These are phyloP conservation scores for Aspergillus felis DNA, from an alignment of 2,329 filamentous ascomycete species.

Conservation along the genomic window DNA sequence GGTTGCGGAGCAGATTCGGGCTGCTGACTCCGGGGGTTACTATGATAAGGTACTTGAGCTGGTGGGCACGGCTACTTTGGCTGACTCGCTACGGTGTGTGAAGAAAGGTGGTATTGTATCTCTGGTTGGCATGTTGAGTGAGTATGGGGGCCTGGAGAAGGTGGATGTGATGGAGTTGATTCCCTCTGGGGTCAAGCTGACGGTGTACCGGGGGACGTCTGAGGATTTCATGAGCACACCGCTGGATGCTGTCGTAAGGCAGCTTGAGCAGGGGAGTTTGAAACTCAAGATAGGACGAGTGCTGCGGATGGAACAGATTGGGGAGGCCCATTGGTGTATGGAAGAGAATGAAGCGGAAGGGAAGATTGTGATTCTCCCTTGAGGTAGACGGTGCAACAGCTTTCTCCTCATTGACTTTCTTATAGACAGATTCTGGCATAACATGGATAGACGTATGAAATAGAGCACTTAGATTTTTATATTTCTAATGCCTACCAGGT, in stretches of 20 bases:
- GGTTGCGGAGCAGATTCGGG: conserved; percentile 35
- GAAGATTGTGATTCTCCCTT: conserved; percentile 42
- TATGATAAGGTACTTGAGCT: conserved; percentile 49
- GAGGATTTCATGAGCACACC: conserved; percentile 42
- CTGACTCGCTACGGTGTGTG: conserved; percentile 43
- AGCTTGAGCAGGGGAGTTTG: conserved; percentile 38
- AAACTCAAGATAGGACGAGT: conserved; percentile 41
- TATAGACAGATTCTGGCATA: background rate
- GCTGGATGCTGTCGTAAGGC: conserved; percentile 35
- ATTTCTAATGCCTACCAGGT: too few species aligned
- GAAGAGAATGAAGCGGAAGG: conserved; percentile 43
- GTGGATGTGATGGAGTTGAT: conserved; percentile 44
- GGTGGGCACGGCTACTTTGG: conserved; percentile 41
- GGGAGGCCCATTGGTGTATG: conserved; percentile 45
- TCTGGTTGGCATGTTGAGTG: conserved; percentile 46
- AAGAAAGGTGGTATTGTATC: conserved; percentile 41
- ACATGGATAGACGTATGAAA: too few species aligned
- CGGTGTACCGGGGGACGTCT: conserved; percentile 38
- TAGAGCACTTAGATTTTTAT: background rate
- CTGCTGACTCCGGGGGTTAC: conserved; percentile 15
- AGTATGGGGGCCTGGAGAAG: conserved; percentile 38
- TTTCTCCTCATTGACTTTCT: background rate
- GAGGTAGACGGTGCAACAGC: background rate
- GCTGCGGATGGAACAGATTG: conserved; percentile 45
- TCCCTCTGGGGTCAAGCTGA: conserved; percentile 39